A percentile compares a stretch with the other conserved stretches of the same genome.
phyloP scores from a whole-genome alignment of 129 eudicot species.

The Pittosporum tobira region DNA sequence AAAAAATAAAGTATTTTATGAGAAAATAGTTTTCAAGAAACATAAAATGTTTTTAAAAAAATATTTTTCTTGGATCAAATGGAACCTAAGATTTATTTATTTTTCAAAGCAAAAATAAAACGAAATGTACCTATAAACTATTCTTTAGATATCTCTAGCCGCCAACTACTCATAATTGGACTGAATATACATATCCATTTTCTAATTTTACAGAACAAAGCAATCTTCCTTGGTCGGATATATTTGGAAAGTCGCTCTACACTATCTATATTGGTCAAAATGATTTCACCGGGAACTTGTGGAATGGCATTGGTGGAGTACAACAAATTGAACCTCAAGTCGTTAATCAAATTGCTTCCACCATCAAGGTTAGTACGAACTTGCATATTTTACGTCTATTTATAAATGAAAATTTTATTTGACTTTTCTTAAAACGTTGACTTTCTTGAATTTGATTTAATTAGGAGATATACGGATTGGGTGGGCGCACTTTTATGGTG shows the following conservation, averaged over 20 bases:
- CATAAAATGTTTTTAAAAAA: too few species aligned
- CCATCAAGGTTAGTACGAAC: constrained; percentile 48
- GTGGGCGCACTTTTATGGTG: constrained; percentile 72
- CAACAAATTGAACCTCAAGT: constrained; percentile 52
- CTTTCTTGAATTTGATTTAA: constrained; percentile 4
- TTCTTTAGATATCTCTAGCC: too few species aligned
- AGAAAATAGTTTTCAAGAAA: too few species aligned
- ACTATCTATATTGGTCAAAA: constrained; percentile 84
- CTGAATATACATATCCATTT: too few species aligned
- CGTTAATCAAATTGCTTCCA: constrained; percentile 42
- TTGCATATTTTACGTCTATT: too few species aligned
- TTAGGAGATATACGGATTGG: constrained; percentile 65
- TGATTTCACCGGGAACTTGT: constrained; percentile 69
- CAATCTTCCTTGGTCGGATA: constrained; percentile 43
- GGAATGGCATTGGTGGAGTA: constrained; percentile 47
- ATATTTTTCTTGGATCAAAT: too few species aligned
- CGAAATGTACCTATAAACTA: too few species aligned
- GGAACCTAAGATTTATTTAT: too few species aligned
- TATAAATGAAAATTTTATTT: too few species aligned
- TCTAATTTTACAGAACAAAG: constrained; percentile 15
- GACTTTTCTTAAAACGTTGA: background rate
- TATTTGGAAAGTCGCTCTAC: constrained; percentile 74
- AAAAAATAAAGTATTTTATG: too few species aligned
- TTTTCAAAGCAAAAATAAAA: too few species aligned
- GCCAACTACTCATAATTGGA: too few species aligned